Percentiles rank a stretch among this genome's conserved stretches.
These are phyloP conservation scores for Fagopyrum tataricum DNA, from an alignment of 148 eudicot species.

Conservation along the genomic window DNA sequence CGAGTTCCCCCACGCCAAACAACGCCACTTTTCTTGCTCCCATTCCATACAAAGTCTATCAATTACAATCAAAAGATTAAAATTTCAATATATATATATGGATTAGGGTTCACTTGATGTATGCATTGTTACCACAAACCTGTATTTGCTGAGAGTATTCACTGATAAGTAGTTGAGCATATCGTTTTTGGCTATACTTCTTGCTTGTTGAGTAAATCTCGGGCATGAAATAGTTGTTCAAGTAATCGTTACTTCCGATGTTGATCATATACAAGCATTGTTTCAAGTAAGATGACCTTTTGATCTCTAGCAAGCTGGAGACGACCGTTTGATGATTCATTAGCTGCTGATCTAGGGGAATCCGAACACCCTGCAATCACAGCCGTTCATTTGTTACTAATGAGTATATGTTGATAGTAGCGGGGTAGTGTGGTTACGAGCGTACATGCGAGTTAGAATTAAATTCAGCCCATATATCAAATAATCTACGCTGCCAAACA, in stretches of 20 bases:
- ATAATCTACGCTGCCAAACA: no score
- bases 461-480: no score
- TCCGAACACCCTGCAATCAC: conserved; percentile 7
- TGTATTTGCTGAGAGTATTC: conserved; percentile 10
- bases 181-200: not conserved
- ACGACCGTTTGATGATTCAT: not conserved
- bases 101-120: no score
- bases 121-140: not conserved
- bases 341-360: conserved; percentile 11
- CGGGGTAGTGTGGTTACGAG: no score
- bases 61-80: no score
- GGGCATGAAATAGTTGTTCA: conserved; percentile 17
- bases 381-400: not conserved
- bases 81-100: no score
- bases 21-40: conserved; percentile 65
- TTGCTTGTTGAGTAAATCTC: not conserved
- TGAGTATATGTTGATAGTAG: no score
- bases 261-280: conserved; percentile 15
- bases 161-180: conserved; percentile 2
- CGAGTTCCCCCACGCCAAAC: conserved; percentile 34
- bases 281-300: not conserved
- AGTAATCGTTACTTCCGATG: conserved; percentile 17
- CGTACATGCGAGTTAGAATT: no score
- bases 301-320: not conserved
- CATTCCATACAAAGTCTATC: conserved; percentile 26